phyloP scores from a whole-genome alignment of 78 protist genomes.

The Emiliania huxleyi region DNA sequence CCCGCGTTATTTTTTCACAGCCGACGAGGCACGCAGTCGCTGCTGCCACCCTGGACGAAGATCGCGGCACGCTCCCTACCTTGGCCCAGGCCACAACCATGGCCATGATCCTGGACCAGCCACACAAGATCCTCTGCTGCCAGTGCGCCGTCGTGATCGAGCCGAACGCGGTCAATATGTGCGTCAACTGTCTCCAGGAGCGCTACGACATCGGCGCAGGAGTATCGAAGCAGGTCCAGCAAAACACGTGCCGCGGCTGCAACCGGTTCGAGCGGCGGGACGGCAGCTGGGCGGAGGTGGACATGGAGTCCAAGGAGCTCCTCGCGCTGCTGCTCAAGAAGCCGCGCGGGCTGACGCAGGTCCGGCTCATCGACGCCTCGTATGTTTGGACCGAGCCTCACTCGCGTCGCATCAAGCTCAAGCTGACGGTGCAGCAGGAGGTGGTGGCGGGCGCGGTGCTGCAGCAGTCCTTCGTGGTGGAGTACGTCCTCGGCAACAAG shows the following conservation, averaged over 20 bases:
- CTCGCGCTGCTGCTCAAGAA: conserved; percentile 83
- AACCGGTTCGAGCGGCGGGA: conserved; percentile 63
- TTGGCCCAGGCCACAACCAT: too few species aligned
- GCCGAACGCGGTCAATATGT: conserved; percentile 96
- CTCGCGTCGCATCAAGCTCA: conserved; percentile 88
- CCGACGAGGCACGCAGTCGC: too few species aligned
- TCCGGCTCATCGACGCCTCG: conserved; percentile 93
- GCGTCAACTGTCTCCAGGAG: conserved; percentile 90
- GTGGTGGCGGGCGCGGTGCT: conserved; percentile 68
- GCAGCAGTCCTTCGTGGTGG: conserved; percentile 83
- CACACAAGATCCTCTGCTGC: conserved; percentile 80
- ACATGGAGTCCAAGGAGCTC: conserved; percentile 91
- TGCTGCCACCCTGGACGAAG: too few species aligned
- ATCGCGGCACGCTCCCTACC: too few species aligned
- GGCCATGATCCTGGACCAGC: too few species aligned
- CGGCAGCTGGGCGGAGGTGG: background rate
- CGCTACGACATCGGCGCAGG: conserved; percentile 96
- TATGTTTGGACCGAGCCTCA: conserved; percentile 99
- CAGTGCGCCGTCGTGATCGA: conserved; percentile 75
- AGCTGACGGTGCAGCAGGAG: conserved; percentile 93
- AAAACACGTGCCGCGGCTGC: conserved; percentile 91
- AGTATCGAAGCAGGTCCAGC: conserved; percentile 76
- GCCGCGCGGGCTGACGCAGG: conserved; percentile 83
- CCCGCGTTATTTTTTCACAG: too few species aligned
- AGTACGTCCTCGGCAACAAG: conserved; percentile 78